Evolutionary conservation across 306 rosid genomes (phyloP).

Genomic region (Alnus rubra): DNA sequence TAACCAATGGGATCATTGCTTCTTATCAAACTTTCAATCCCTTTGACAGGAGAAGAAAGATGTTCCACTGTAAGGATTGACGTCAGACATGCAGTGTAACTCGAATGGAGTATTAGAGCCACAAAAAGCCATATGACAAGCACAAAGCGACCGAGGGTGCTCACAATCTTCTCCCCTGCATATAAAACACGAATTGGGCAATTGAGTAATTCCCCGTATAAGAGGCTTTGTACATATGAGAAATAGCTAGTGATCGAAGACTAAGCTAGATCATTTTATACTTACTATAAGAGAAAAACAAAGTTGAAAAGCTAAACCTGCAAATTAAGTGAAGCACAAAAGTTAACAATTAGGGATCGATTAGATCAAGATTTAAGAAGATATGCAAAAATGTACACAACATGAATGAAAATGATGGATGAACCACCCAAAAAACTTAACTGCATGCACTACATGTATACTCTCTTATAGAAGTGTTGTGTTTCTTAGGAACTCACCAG

Average conservation of each 20-base stretch:
- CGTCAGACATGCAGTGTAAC: slow-evolving; percentile 94
- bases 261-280: slow-evolving; percentile 26
- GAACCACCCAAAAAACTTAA: not conserved
- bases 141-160: slow-evolving; percentile 87
- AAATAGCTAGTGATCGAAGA: slow-evolving; percentile 4
- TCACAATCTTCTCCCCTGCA: slow-evolving; percentile 81
- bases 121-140: slow-evolving; percentile 87
- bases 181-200: slow-evolving; percentile 13
- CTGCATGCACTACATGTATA: too few relatives aligned
- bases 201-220: too few relatives aligned
- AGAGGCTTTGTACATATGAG: too few relatives aligned
- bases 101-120: slow-evolving; percentile 81
- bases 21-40: slow-evolving; percentile 61
- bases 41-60: slow-evolving; percentile 75
- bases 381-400: not conserved
- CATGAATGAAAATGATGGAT: not conserved
- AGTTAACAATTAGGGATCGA: not conserved
- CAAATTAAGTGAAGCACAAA: slow-evolving; percentile 10
- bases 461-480: too few relatives aligned
- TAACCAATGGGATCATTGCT: slow-evolving; percentile 74
- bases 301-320: slow-evolving; percentile 86
- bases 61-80: slow-evolving; percentile 92
- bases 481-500: slow-evolving; percentile 46
- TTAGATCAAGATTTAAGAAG: not conserved
- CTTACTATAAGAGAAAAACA: slow-evolving; percentile 89